Evolutionary conservation across 208 protist species (phyloP).

Genomic region (Leishmania arabica): DNA sequence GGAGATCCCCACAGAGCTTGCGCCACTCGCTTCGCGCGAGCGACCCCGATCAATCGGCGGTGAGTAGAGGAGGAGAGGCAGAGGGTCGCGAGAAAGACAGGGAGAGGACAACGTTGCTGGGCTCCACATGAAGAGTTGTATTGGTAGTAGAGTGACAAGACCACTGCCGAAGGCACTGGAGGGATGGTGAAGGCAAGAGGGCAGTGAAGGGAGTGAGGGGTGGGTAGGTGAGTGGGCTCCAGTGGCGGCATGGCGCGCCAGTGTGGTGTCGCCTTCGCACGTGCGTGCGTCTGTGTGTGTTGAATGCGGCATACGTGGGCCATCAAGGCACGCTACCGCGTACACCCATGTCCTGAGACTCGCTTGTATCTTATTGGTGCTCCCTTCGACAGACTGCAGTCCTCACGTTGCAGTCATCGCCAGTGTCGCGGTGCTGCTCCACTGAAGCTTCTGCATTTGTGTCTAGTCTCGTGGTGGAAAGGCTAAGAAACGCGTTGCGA

Average conservation of each 20-base stretch:
- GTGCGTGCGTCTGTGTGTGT: background rate
- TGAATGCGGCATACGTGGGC: background rate
- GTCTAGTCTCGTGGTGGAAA: background rate
- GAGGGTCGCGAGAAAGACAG: background rate
- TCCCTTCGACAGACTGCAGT: background rate
- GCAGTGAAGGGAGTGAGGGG: background rate
- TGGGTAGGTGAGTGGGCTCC: background rate
- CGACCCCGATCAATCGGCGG: background rate
- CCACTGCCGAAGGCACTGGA: background rate
- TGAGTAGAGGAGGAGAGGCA: background rate
- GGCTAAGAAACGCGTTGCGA: background rate
- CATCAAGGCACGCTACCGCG: background rate
- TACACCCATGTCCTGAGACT: background rate
- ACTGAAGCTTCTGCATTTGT: background rate
- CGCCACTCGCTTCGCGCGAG: background rate
- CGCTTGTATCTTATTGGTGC: background rate
- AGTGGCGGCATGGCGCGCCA: background rate
- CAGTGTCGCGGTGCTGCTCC: background rate
- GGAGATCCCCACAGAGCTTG: background rate
- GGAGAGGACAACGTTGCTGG: background rate
- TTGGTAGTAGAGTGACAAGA: background rate
- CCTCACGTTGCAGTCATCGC: background rate
- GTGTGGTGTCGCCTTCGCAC: background rate
- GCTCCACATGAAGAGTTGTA: background rate
- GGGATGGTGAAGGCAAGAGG: background rate